Base-by-base conservation (phyloP, 345 rosid species). In the Geranium rotundifolium region DNA sequence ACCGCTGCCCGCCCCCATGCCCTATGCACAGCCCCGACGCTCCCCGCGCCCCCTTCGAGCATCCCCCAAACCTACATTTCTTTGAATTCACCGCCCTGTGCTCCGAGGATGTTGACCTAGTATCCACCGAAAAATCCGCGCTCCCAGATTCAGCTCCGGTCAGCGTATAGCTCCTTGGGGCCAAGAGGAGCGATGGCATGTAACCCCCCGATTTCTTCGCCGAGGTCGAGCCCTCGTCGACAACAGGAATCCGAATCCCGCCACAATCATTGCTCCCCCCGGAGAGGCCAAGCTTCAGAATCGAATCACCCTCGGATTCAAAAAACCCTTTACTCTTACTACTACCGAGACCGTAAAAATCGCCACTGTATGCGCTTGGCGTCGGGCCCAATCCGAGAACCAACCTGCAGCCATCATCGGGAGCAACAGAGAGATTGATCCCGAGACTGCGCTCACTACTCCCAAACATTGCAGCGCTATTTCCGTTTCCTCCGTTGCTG, bases 1-100 rank as follows among this genome's bases (percentile, higher is more conserved):
- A 89, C 69, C 98, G 82, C 68, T 84, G 98, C 63, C 98, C 98
- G 0, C 98, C 98, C 41, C 97, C 98, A 65, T 92, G 98, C 34
- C 95, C 93, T 37, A 92, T 92, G 69, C 99, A 89, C 5, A 87
- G 85, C 56, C 96, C 99, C 2, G 91, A 83, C 27, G 97, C 91
- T 30, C 97, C 97, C 59, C 99, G 79, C 14, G 97, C 96, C 67
- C 97, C 95, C 79, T 93, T 93, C 7, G 68, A 57, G 72, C 99
- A 93, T 59, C 97, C 95, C 70, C 59, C 68, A 69, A 83, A 80
- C 73, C 76, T 86, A 72, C 96, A 92, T 68, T 82, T 85, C 80
- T 87, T 92, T 0, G 78, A 69, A 70, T 70, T 85, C 66, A 76
- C 66, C 14, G 70, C 64, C 71, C 79, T 81, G 46, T 84, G 86